Conservation (phyloP, 2,329 filamentous ascomycete species). For the Alternaria triticina region DNA sequence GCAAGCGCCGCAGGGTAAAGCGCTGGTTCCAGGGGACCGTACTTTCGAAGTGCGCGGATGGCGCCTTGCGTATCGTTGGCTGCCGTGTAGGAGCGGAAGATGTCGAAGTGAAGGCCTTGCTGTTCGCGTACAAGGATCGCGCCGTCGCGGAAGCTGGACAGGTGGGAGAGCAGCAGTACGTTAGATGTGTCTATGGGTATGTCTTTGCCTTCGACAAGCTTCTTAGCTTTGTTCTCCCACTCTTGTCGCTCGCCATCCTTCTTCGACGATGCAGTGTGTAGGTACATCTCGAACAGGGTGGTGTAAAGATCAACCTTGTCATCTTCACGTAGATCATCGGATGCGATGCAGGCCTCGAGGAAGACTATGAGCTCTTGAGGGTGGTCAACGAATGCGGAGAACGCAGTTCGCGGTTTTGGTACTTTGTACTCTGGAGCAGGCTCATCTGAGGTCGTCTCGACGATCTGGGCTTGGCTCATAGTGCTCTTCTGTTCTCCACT, state of each 20-base stretch:
- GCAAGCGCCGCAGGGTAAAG: slow-evolving; percentile 90
- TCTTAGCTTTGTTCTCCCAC: slow-evolving; percentile 92
- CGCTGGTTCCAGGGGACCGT: slow-evolving; percentile 87
- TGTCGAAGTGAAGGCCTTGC: slow-evolving; percentile 88
- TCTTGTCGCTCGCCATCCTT: slow-evolving; percentile 73
- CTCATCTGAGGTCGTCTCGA: slow-evolving; percentile 60
- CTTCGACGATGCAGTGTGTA: slow-evolving; percentile 82
- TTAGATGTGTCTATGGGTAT: slow-evolving; percentile 91
- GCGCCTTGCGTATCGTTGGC: slow-evolving; percentile 91
- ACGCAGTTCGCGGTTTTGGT: slow-evolving; percentile 85
- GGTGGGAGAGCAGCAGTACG: slow-evolving; percentile 87
- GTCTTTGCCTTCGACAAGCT: slow-evolving; percentile 80
- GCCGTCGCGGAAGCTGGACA: slow-evolving; percentile 88
- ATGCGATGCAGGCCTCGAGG: slow-evolving; percentile 82
- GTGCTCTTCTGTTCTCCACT: slow-evolving; percentile 60
- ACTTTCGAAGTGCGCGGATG: slow-evolving; percentile 87
- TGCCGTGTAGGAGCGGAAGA: slow-evolving; percentile 93
- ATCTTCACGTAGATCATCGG: slow-evolving; percentile 71
- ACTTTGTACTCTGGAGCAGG: slow-evolving; percentile 70
- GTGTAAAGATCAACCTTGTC: slow-evolving; percentile 90
- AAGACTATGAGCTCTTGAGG: slow-evolving; percentile 91
- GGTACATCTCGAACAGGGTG: slow-evolving; percentile 96
- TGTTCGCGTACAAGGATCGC: slow-evolving; percentile 94
- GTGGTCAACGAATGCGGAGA: slow-evolving; percentile 96
- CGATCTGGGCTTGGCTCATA: slow-evolving; percentile 60